A percentile compares a stretch with the other conserved stretches of the same genome.
Evolutionary conservation across 2,329 filamentous ascomycete species (phyloP).

Genomic region (Cladophialophora carrionii): DNA sequence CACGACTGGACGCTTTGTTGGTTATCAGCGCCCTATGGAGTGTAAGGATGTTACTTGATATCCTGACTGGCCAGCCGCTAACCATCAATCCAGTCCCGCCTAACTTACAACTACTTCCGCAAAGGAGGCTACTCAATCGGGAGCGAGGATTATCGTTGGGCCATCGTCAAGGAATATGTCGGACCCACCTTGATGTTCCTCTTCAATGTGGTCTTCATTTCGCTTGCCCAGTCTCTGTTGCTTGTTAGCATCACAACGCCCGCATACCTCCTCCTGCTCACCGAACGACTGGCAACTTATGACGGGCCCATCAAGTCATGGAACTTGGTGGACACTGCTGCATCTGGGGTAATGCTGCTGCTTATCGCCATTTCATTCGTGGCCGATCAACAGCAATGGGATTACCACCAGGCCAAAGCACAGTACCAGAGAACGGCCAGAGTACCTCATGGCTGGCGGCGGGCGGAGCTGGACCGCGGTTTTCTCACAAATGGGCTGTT

Average conservation of each 20-base stretch:
- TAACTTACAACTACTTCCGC: constrained; percentile 97
- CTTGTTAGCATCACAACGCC: constrained; percentile 79
- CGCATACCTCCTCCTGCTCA: constrained; percentile 79
- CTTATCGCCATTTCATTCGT: constrained; percentile 70
- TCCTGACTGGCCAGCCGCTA: constrained; percentile 12
- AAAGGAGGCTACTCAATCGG: constrained; percentile 88
- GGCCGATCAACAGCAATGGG: constrained; percentile 92
- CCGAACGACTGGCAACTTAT: constrained; percentile 63
- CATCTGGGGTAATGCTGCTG: constrained; percentile 61
- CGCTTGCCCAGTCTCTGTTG: constrained; percentile 77
- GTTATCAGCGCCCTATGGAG: constrained; percentile 77
- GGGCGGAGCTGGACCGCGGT: constrained; percentile 82
- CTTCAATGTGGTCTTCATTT: constrained; percentile 89
- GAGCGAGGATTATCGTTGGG: constrained; percentile 95
- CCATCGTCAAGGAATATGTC: constrained; percentile 69
- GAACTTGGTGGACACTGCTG: constrained; percentile 51
- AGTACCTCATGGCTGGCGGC: constrained; percentile 65
- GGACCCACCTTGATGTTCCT: constrained; percentile 72
- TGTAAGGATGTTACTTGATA: constrained; percentile 54
- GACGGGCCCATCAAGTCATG: constrained; percentile 48
- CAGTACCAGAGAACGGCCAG: constrained; percentile 74
- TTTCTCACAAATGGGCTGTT: constrained; percentile 85
- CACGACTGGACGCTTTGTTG: constrained; percentile 72
- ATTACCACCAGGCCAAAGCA: constrained; percentile 79
- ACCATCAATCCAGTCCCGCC: constrained; percentile 61